Evolutionary conservation across 768 basidiomycete species (phyloP), one percentile per base, ranked within the genome.

Genomic region (Termitomyces sp.): DNA sequence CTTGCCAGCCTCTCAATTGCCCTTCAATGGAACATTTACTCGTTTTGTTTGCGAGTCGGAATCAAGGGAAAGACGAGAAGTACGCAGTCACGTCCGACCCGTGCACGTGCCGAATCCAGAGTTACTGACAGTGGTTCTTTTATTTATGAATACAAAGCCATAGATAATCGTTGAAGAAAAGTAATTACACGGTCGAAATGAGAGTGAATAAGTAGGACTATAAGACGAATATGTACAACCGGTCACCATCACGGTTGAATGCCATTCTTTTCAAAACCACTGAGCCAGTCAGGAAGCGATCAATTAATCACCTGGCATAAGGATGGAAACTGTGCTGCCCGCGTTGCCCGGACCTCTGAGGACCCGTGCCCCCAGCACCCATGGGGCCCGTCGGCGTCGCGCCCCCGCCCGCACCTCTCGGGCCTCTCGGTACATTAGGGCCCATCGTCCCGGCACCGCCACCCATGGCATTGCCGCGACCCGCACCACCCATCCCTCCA

Each of bases 301-400:
- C 14, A 16, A 56, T 70, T 59, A 16, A 56, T 70, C 59, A 90
- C 62, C 90, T 86, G 32, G 88, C 86, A 63, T 93, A 93, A 0
- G 91, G 91, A 64, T 92, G 91, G 72, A 88, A 93, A 61, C 84
- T 82, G 71, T 92, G 89, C 65, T 88, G 86, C 34, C 91, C 89
- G 36, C 90, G 74, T 64, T 87, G 85, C 9, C 84, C 78, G 12
- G 83, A 80, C 55, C 90, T 78, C 70, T 90, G 88, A 3, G 89
- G 90, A 0, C 90, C 90, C 53, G 80, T 72, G 6, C 78, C 81
- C 9, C 76, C 79, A 7, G 76, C 80, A 14, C 76, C 79, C 64
- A 82, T 79, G 2, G 66, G 66, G 2, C 67, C 67, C 12, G 59
- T 62, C 1, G 68, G 69, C 27, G 63, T 64, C 12, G 78, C 76